Conservation (phyloP, 164 flowering plant genomes). For the Pachysandra terminalis region DNA sequence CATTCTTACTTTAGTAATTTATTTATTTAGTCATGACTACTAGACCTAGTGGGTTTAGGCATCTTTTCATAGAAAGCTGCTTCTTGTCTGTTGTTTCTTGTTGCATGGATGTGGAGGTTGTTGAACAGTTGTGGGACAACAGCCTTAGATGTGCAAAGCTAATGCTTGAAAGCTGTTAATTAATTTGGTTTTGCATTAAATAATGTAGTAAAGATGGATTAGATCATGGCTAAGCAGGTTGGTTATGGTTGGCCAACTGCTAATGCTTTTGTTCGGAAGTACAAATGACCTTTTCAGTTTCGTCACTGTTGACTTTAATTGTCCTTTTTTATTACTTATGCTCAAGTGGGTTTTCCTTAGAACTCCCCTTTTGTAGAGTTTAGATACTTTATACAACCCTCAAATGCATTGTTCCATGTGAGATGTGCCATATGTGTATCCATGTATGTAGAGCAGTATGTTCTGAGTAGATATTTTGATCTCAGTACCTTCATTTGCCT, state of each 20-base stretch:
- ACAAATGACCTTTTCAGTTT: slow-evolving; percentile 8
- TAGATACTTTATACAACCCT: background rate
- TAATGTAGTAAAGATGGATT: no score
- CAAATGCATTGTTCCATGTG: slow-evolving; percentile 4
- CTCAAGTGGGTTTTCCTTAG: background rate
- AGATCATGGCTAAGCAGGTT: slow-evolving; percentile 3
- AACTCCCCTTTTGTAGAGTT: background rate
- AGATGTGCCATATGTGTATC: background rate
- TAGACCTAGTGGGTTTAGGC: background rate
- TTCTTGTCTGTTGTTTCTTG: background rate
- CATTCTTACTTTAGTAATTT: background rate
- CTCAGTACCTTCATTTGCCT: background rate
- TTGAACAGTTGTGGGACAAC: background rate
- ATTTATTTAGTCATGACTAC: background rate
- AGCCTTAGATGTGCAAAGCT: background rate
- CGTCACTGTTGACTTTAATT: slow-evolving; percentile 1
- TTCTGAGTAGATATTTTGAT: no score
- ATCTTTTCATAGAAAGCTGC: slow-evolving; percentile 5
- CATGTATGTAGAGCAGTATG: background rate
- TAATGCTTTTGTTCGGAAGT: slow-evolving; percentile 10
- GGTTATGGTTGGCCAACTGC: slow-evolving; percentile 4
- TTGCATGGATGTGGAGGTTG: background rate
- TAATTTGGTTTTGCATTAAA: no score
- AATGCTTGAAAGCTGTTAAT: no score
- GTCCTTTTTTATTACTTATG: slow-evolving; percentile 1